These are phyloP conservation scores for Lenzites betulinus DNA, from an alignment of 768 basidiomycete genomes.

Conservation along the genomic window DNA sequence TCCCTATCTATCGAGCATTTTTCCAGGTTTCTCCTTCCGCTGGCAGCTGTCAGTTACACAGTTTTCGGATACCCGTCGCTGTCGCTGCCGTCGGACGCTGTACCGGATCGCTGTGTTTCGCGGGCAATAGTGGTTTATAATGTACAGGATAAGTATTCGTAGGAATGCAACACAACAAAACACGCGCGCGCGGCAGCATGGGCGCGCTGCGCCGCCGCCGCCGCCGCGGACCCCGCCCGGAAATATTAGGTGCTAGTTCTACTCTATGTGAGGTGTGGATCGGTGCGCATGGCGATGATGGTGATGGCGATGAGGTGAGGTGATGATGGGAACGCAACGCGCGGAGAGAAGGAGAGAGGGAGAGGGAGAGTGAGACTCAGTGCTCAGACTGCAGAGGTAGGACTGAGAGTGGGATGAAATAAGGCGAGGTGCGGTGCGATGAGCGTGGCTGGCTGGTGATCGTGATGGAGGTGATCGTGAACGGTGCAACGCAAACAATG, in stretches of 20 bases:
- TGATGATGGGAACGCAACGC: no score
- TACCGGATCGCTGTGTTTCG: constrained; percentile 2
- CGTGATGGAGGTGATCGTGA: not conserved
- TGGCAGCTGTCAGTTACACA: no score
- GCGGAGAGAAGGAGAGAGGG: no score
- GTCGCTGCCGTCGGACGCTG: not conserved
- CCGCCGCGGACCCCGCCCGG: not conserved
- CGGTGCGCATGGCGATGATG: not conserved
- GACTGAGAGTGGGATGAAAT: no score
- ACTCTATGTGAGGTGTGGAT: not conserved
- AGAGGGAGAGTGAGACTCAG: no score
- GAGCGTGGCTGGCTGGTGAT: no score
- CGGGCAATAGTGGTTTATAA: constrained; percentile 19
- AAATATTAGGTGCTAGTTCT: constrained; percentile 4
- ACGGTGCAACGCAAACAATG: not conserved
- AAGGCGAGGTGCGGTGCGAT: no score
- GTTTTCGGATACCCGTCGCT: no score
- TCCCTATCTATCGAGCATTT: not conserved
- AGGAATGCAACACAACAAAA: constrained; percentile 9
- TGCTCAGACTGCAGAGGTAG: no score
- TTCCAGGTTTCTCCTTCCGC: no score
- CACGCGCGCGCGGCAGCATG: not conserved
- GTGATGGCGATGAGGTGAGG: not conserved
- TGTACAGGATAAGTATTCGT: constrained; percentile 22
- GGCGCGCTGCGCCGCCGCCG: constrained; percentile 18